Evolutionary conservation across 768 basidiomycete species (phyloP), one percentile per base, ranked within the genome.

Genomic region (Russula virescens): DNA sequence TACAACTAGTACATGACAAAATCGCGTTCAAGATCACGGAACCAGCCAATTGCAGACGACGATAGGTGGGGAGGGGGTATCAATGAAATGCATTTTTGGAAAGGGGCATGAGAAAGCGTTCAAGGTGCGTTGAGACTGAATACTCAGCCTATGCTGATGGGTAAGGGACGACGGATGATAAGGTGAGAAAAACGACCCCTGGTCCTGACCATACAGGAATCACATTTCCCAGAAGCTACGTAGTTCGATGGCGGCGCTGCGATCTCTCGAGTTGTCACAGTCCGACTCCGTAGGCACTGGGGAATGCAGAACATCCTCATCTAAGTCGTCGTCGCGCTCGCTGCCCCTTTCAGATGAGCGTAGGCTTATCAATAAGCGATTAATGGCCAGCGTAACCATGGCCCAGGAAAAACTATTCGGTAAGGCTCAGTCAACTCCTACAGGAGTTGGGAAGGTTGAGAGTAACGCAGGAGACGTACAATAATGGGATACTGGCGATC

Each of bases 361-460:
- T 23, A 54, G 25, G 23, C 51, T 50, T 35, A 65, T 57, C 5
- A 65, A 26, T 23, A 65, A 18, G 11, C 49, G 61, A 57, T 58
- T 56, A 21, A 42, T 52, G 16, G n/a, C 35, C 19, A 65, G 3
- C 3, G 56, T 23, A 4, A 25, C 10, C 8, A 58, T 3, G 26
- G 60, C 55, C 64, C 60, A 65, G 31, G 21, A 10, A 45, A 62
- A 65, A 35, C 64, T 65, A 26, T 34, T 13, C 34, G 25, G 8
- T 31, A 31, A 28, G 31, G 8, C n/a, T 25, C 19, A 43, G 42
- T 3, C 10, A 49, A n/a, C 5, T 49, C 28, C 19, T 34, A 16
- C 23, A 26, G 9, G 43, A 1, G 26, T 28, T 31, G n/a, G n/a
- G n/a, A n/a, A n/a, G n/a, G n/a, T n/a, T 14, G 9, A 19, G 46